Evolutionary conservation across 2,329 filamentous ascomycete species (phyloP).

Genomic region (Aspergillus pseudotamarii): DNA sequence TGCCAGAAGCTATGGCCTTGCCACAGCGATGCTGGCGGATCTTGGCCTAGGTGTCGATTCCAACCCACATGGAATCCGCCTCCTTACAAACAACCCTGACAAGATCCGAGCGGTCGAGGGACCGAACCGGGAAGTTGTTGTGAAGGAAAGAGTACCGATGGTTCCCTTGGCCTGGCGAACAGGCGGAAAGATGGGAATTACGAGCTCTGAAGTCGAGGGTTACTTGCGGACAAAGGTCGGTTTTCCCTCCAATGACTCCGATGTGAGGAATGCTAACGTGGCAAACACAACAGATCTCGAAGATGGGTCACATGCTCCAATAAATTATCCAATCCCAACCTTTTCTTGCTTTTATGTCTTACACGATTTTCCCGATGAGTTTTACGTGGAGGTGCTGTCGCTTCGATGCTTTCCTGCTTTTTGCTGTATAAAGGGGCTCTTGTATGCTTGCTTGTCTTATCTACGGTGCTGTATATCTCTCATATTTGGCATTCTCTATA

Average conservation of each 20-base stretch:
- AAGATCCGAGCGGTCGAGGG: conserved; percentile 95
- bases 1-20: conserved; percentile 91
- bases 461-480: conserved; percentile 5
- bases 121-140: conserved; percentile 81
- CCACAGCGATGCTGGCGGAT: conserved; percentile 90
- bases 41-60: conserved; percentile 69
- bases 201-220: conserved; percentile 85
- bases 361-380: not conserved
- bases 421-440: not conserved
- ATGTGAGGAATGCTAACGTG: conserved; percentile 10
- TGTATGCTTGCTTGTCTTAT: not conserved
- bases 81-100: conserved; percentile 96
- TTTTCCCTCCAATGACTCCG: conserved; percentile 16
- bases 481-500: conserved; percentile 7
- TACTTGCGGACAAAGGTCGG: conserved; percentile 93
- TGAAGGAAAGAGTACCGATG: conserved; percentile 92
- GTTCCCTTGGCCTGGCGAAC: conserved; percentile 89
- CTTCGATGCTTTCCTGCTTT: not conserved
- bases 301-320: conserved; percentile 78
- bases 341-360: conserved; percentile 1
- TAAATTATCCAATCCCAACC: conserved; percentile 24
- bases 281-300: conserved; percentile 66
- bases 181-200: conserved; percentile 76
- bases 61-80: conserved; percentile 64
- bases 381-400: not conserved